Evolutionary conservation across 805 yeast species (phyloP).

Genomic region (Metschnikowia kunwiensis): DNA sequence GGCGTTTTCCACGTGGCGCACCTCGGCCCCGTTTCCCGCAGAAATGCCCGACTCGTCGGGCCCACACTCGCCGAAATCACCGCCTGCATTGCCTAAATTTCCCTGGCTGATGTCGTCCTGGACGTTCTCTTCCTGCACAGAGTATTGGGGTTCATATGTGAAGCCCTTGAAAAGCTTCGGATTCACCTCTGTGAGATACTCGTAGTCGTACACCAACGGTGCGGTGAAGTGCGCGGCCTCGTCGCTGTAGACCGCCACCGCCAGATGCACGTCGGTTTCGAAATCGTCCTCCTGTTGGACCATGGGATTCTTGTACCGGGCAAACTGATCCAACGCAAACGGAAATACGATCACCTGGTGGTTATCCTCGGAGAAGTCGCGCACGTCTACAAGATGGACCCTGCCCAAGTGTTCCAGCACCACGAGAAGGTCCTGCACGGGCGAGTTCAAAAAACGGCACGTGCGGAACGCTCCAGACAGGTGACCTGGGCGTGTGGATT

Average conservation of each 20-base stretch:
- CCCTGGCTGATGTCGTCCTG: not conserved
- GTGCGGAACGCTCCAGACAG: constrained; percentile 68
- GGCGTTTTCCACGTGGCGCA: no score
- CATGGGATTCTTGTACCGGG: constrained; percentile 21
- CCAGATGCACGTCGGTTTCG: constrained; percentile 5
- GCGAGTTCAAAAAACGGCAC: constrained; percentile 48
- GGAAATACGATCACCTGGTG: constrained; percentile 70
- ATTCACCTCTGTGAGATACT: constrained; percentile 33
- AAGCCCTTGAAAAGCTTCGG: constrained; percentile 38
- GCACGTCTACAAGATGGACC: constrained; percentile 78
- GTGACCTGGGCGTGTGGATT: constrained; percentile 56
- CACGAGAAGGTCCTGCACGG: constrained; percentile 71
- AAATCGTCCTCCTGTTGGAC: constrained; percentile 5
- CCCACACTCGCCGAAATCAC: not conserved
- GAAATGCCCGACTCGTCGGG: not conserved
- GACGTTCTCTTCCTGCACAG: constrained; percentile 1
- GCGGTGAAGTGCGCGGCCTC: constrained; percentile 22
- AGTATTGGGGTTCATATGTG: constrained; percentile 30
- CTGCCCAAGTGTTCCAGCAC: constrained; percentile 84
- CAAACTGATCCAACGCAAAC: constrained; percentile 41
- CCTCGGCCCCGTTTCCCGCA: not conserved
- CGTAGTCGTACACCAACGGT: constrained; percentile 43
- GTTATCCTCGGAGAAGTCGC: constrained; percentile 45
- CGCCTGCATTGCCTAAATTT: not conserved
- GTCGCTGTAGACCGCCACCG: constrained; percentile 13